Percentiles rank a stretch among this genome's conserved stretches.
Evolutionary conservation across 1,284 basidiomycete species (phyloP).

Genomic region (Agroathelia rolfsii): DNA sequence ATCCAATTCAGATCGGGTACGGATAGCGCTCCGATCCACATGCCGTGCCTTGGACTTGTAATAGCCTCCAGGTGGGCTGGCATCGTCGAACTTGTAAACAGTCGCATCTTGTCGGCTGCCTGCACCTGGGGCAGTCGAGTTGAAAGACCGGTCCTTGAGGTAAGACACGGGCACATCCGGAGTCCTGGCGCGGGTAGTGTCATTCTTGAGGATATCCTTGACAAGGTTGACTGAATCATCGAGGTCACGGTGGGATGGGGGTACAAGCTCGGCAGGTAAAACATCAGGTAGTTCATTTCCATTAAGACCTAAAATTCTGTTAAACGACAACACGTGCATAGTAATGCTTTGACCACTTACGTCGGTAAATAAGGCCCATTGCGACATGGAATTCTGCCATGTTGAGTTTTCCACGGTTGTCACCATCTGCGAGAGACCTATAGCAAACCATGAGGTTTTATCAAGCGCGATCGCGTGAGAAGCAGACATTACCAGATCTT

Average conservation of each 20-base stretch:
- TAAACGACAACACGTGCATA: constrained; percentile 1
- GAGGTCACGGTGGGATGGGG: constrained; percentile 87
- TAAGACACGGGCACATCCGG: constrained; percentile 51
- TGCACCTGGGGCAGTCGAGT: constrained; percentile 40
- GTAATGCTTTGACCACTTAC: constrained; percentile 39
- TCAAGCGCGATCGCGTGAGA: background rate
- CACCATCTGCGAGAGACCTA: constrained; percentile 83
- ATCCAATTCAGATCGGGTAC: constrained; percentile 64
- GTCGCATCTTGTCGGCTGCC: constrained; percentile 77
- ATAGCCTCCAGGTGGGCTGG: constrained; percentile 45
- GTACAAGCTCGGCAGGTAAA: constrained; percentile 85
- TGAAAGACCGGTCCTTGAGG: constrained; percentile 65
- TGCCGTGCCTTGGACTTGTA: constrained; percentile 88
- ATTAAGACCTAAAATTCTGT: constrained; percentile 60
- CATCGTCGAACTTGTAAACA: constrained; percentile 83
- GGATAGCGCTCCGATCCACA: constrained; percentile 78
- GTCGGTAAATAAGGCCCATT: constrained; percentile 95
- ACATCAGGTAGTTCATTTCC: constrained; percentile 86
- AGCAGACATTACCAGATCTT: constrained; percentile 73
- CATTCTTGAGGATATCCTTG: constrained; percentile 84
- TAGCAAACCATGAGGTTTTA: constrained; percentile 6
- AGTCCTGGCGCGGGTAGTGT: constrained; percentile 56
- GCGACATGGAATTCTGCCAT: constrained; percentile 97
- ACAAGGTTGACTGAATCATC: constrained; percentile 88
- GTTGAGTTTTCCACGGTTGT: constrained; percentile 90